Percentiles rank a stretch among this genome's conserved stretches.
These are phyloP conservation scores for Thymus quinquecostatus DNA, from an alignment of 257 asterid species.

Conservation along the genomic window DNA sequence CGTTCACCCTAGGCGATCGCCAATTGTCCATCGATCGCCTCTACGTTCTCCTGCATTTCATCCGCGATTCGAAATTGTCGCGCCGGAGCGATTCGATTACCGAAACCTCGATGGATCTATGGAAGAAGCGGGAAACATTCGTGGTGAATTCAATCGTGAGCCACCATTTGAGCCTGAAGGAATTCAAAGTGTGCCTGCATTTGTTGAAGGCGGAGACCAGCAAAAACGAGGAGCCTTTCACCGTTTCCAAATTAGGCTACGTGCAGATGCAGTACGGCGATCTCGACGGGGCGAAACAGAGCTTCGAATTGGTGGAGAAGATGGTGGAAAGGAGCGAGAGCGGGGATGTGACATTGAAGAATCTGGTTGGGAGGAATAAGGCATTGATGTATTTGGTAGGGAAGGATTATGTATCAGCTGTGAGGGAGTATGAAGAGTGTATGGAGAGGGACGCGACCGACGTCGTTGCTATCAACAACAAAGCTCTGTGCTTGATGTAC, in stretches of 20 bases:
- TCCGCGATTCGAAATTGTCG: conserved; percentile 45
- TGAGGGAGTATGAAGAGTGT: conserved; percentile 90
- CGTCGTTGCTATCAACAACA: conserved; percentile 83
- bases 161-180: conserved; percentile 82
- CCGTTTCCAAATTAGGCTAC: conserved; percentile 77
- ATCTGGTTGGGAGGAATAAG: conserved; percentile 81
- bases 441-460: conserved; percentile 84
- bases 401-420: conserved; percentile 90
- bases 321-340: conserved; percentile 38
- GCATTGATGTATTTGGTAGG: conserved; percentile 87
- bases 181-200: conserved; percentile 67
- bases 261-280: conserved; percentile 97
- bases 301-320: conserved; percentile 64
- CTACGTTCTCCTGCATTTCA: conserved; percentile 64
- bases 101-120: conserved; percentile 44
- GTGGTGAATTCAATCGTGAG: conserved; percentile 75
- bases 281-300: conserved; percentile 74
- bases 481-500: conserved; percentile 96
- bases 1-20: conserved; percentile 72
- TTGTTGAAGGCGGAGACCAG: conserved; percentile 58
- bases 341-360: conserved; percentile 56
- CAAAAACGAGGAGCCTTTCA: conserved; percentile 52
- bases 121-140: conserved; percentile 70
- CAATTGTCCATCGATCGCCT: conserved; percentile 80
- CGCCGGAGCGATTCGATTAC: conserved; percentile 26